Conservation (phyloP, 2,329 filamentous ascomycete genomes). For the Claviceps humidiphila region DNA sequence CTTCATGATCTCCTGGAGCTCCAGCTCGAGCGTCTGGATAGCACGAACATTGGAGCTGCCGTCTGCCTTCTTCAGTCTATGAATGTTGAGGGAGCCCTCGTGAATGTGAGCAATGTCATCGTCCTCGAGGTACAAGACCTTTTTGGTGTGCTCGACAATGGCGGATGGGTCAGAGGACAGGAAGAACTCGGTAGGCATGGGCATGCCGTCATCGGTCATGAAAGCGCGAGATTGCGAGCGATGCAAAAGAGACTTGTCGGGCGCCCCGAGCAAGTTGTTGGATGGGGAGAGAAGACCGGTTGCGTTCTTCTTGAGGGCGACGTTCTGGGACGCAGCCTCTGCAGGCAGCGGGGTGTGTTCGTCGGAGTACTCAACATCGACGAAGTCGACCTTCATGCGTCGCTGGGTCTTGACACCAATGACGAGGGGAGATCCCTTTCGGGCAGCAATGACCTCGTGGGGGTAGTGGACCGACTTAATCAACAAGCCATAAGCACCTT, state of each 20-base stretch:
- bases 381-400: conserved; percentile 99
- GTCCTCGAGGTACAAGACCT: conserved; percentile 98
- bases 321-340: conserved; percentile 91
- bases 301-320: conserved; percentile 81
- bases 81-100: conserved; percentile 97
- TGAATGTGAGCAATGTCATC: conserved; percentile 99
- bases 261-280: conserved; percentile 57
- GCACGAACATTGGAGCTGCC: conserved; percentile 93
- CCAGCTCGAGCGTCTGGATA: conserved; percentile 96
- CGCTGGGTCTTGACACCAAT: conserved; percentile 93
- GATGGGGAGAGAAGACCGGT: conserved; percentile 54
- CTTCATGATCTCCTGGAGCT: conserved; percentile 99
- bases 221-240: conserved; percentile 97
- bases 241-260: conserved; percentile 96
- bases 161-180: conserved; percentile 96
- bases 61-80: conserved; percentile 93
- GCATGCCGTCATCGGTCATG: conserved; percentile 95
- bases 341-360: conserved; percentile 74
- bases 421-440: conserved; percentile 95
- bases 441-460: conserved; percentile 92
- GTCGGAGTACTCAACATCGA: conserved; percentile 94
- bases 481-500: conserved; percentile 92
- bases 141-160: conserved; percentile 99
- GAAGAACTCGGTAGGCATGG: conserved; percentile 98
- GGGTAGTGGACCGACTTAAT: conserved; percentile 98